A percentile compares a stretch with the other conserved stretches of the same genome.
These are phyloP conservation scores for Amanita rubescens DNA, from an alignment of 768 basidiomycete genomes.

Conservation along the genomic window DNA sequence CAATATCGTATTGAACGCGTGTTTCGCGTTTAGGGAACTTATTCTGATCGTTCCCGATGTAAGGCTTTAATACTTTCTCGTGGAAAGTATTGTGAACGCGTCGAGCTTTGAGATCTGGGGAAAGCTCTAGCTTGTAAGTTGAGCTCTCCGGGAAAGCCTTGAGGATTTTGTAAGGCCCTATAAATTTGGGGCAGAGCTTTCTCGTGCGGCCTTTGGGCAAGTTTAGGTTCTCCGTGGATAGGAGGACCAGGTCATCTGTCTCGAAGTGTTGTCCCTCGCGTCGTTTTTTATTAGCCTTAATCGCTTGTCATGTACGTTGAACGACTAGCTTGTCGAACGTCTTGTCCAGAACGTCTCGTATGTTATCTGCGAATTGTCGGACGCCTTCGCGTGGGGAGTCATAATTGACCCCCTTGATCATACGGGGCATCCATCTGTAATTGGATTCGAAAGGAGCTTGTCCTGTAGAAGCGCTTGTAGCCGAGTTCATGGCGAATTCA, in stretches of 20 bases:
- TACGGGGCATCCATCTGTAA: slow-evolving; percentile 17
- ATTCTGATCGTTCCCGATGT: neutral
- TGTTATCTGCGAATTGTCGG: neutral
- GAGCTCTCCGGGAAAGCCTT: neutral
- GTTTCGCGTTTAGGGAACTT: neutral
- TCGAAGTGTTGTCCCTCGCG: neutral
- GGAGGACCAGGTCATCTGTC: neutral
- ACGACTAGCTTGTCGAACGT: neutral
- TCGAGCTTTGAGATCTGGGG: neutral
- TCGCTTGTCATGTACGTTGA: neutral
- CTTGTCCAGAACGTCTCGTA: neutral
- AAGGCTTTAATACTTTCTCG: neutral
- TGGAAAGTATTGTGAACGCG: neutral
- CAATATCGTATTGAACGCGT: neutral
- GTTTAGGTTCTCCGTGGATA: neutral
- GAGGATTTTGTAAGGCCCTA: neutral
- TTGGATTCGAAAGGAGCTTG: slow-evolving; percentile 28
- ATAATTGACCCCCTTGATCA: slow-evolving; percentile 11
- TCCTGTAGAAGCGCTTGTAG: slow-evolving; percentile 20
- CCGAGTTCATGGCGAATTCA: slow-evolving; percentile 32
- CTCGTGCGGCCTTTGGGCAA: neutral
- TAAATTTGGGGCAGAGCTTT: neutral
- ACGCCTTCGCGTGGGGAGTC: neutral
- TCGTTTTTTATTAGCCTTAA: neutral
- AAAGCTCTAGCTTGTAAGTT: neutral